These are phyloP conservation scores for Urostyla sp. DNA, from an alignment of 73 alveolate genomes.

Conservation along the genomic window DNA sequence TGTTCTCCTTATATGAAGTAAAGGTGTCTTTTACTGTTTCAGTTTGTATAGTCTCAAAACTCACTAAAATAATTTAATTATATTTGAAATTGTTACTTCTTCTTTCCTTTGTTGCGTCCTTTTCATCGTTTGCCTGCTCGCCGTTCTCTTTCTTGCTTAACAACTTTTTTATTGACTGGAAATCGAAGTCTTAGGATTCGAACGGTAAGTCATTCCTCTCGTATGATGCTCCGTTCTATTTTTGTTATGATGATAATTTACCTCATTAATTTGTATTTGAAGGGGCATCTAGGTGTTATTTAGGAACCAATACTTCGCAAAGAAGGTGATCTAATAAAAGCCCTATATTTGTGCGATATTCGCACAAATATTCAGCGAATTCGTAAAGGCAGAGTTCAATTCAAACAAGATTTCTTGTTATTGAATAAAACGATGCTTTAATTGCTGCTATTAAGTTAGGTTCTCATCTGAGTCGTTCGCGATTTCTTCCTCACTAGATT, in stretches of 20 bases:
- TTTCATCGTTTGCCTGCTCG: neutral
- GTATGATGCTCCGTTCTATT: conserved; percentile 18
- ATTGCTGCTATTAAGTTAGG: neutral
- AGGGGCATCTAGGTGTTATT: conserved; percentile 62
- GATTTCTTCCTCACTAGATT: too few species aligned
- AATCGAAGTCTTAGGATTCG: conserved; percentile 44
- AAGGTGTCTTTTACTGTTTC: conserved; percentile 41
- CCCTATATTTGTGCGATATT: conserved; percentile 49
- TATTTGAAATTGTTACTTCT: too few species aligned
- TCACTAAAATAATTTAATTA: neutral
- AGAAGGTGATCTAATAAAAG: conserved; percentile 43
- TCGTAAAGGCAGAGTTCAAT: conserved; percentile 11
- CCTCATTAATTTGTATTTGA: conserved; percentile 34
- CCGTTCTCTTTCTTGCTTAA: neutral
- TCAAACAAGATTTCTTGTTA: conserved; percentile 32
- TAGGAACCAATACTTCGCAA: conserved; percentile 57
- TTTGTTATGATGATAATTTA: neutral
- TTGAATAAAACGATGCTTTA: conserved; percentile 48
- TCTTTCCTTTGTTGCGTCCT: neutral
- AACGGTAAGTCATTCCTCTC: conserved; percentile 44
- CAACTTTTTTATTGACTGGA: conserved; percentile 12
- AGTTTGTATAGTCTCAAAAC: conserved; percentile 46
- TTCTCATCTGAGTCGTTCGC: too few species aligned
- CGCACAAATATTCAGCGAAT: conserved; percentile 38
- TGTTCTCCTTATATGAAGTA: too few species aligned